These are phyloP conservation scores for Starmera stellimalicola DNA, from an alignment of 1,139 yeast species.

Conservation along the genomic window DNA sequence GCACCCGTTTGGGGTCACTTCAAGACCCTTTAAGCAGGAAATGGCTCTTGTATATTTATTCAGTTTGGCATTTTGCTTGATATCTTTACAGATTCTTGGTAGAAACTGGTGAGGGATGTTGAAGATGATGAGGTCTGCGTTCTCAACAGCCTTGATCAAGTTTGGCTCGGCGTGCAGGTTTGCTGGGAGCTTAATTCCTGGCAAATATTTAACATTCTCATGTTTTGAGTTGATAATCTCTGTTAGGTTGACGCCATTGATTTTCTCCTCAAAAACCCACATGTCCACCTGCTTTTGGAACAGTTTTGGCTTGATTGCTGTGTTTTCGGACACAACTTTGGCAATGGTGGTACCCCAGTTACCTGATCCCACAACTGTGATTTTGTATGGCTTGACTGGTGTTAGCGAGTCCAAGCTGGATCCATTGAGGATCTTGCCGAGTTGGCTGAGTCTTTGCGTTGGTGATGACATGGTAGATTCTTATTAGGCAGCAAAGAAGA, in stretches of 20 bases:
- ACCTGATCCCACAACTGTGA: conserved; percentile 62
- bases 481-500: no score
- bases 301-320: conserved; percentile 51
- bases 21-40: conserved; percentile 81
- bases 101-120: conserved; percentile 88
- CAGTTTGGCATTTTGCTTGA: conserved; percentile 51
- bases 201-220: conserved; percentile 78
- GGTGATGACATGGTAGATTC: conserved; percentile 19
- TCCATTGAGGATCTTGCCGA: conserved; percentile 6
- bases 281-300: conserved; percentile 62
- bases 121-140: conserved; percentile 69
- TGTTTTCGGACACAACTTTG: conserved; percentile 75
- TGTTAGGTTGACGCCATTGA: conserved; percentile 60
- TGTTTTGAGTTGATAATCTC: conserved; percentile 74
- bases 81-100: conserved; percentile 58
- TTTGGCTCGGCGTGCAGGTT: conserved; percentile 77
- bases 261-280: conserved; percentile 83
- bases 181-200: conserved; percentile 62
- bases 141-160: conserved; percentile 56
- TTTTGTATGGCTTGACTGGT: conserved; percentile 35
- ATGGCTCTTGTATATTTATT: conserved; percentile 62
- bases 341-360: conserved; percentile 91
- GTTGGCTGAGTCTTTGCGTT: conserved; percentile 11
- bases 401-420: conserved; percentile 8
- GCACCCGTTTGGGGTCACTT: conserved; percentile 69